Base-by-base conservation (phyloP, 2,329 filamentous ascomycete species). In the Fusarium fujikuroi region DNA sequence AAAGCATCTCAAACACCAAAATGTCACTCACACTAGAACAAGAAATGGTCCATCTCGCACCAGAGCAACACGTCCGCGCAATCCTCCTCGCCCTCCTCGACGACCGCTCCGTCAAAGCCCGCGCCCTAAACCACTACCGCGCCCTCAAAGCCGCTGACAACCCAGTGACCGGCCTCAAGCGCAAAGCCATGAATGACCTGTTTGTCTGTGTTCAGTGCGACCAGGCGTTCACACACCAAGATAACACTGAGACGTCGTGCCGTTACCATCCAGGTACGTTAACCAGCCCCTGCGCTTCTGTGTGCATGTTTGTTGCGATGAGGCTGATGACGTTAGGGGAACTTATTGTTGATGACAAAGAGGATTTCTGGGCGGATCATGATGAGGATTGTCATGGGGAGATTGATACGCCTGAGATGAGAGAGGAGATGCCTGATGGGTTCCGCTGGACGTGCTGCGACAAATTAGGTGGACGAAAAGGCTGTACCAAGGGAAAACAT, bases 21-120 rank as follows among this genome's bases (percentile, higher is more conserved):
- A 54, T 69, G 66, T 57, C 43, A 4, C 44, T 69, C 30, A 25
- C 58, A 34, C 18, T 57, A 19, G 44, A 53, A 8, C 43, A 52
- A 25, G 66, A 69, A 46, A 52, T 69, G 49, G 43, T 40, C 23
- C 64, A 32, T 15, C 42, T 32, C 14, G 75, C 75, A 2, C 69
- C 72, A 36, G 69, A 76, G 14, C 50, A 69, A 2, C 58, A 67
- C 5, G 18, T 77, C 21, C 76, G 73, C 7, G 63, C 71, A 30
- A 66, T 76, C 21, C 73, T 78, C 14, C 50, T 65, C 30, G 61
- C 65, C 4, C 62, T 77, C 15, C 77, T 76, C 42, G 52, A 65
- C 18, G 65, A 70, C 28, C 2, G 4, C 2, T 14, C 7, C 0
- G 73, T 70, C 19, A 46, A 36, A 36, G 12, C 19, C 25, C 46